Evolutionary conservation across 2,329 filamentous ascomycete species (phyloP), one percentile per base, ranked within the genome.

Genomic region (Neonectria neomacrospora): DNA sequence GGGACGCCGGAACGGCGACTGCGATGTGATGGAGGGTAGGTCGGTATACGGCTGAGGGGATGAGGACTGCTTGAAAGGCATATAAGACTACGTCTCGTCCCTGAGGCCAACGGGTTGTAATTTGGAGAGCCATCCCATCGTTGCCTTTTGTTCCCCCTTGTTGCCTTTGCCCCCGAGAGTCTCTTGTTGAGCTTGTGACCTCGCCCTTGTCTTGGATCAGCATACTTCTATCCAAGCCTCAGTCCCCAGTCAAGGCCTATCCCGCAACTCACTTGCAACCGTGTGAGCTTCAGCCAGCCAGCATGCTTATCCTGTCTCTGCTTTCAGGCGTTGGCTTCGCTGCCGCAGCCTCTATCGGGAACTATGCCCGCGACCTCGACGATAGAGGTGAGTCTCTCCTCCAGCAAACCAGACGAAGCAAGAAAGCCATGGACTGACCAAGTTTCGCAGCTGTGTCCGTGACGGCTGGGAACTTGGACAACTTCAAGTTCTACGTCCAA

Each of bases 401-500:
- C 30, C 4, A 22, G 14, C 48, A 26, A 28, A 42, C 23, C 26
- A 53, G 26, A 42, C 22, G 20, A 53, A 30, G 52, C 20, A 23
- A 32, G 47, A 3, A 12, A 12, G 8, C 11, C 28, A 20, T 7
- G 3, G 3, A 55, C 23, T 54, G 41, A 51, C 23, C 1, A 52
- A n/a, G 37, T 51, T 16, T 48, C 44, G 16, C 7, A 59, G 26
- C 37, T 37, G 66, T 67, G 20, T 44, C 63, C 4, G 71, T 80
- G 52, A 76, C 77, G 7, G 37, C 66, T 3, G 62, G 71, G 10
- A 73, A 82, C 32, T 71, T 83, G 14, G 65, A 68, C 62, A 78
- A 77, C 60, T 77, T 87, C 65, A 71, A 79, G 54, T 82, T 83
- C 71, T 88, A 81, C 67, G 78, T 80, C 30, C 81, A 88, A 73